These are phyloP conservation scores for Aspergillus melleus DNA, from an alignment of 2,329 filamentous ascomycete genomes.

Conservation along the genomic window DNA sequence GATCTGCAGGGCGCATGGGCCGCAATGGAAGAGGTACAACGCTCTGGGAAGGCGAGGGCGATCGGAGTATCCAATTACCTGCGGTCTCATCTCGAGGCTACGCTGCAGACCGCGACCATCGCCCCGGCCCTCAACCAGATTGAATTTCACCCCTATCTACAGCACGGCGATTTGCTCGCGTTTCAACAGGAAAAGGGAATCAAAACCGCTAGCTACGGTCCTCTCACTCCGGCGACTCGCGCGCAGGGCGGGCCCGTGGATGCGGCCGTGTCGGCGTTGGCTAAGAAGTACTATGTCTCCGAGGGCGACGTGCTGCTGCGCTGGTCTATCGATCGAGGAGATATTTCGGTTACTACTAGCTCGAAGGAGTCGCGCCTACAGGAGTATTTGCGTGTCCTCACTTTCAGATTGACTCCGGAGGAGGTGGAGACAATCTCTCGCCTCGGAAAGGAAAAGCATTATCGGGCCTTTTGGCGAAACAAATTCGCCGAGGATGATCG, in stretches of 20 bases:
- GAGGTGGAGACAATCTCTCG: slow-evolving; percentile 58
- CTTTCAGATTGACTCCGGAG: slow-evolving; percentile 59
- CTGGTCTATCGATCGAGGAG: slow-evolving; percentile 63
- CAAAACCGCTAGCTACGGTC: slow-evolving; percentile 41
- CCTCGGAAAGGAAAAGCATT: slow-evolving; percentile 52
- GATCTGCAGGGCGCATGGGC: slow-evolving; percentile 61
- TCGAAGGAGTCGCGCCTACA: slow-evolving; percentile 60
- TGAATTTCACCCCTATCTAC: slow-evolving; percentile 48
- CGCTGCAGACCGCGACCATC: slow-evolving; percentile 46
- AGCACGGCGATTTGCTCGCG: slow-evolving; percentile 43
- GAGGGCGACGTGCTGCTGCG: slow-evolving; percentile 58
- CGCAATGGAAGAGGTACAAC: slow-evolving; percentile 59
- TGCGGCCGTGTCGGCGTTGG: slow-evolving; percentile 49
- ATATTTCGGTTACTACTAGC: slow-evolving; percentile 61
- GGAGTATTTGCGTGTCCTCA: slow-evolving; percentile 57
- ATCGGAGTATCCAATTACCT: slow-evolving; percentile 66
- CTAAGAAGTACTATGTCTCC: slow-evolving; percentile 62
- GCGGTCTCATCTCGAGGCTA: slow-evolving; percentile 54
- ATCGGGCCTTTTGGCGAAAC: slow-evolving; percentile 53
- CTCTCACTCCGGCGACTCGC: slow-evolving; percentile 53
- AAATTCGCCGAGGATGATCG: slow-evolving; percentile 49
- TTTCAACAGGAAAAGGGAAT: slow-evolving; percentile 46
- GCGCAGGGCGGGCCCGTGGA: slow-evolving; percentile 58
- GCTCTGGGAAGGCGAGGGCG: slow-evolving; percentile 57
- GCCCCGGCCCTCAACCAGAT: slow-evolving; percentile 41